Base-by-base conservation (phyloP, 2,329 filamentous ascomycete species). In the Penicillium sp. region DNA sequence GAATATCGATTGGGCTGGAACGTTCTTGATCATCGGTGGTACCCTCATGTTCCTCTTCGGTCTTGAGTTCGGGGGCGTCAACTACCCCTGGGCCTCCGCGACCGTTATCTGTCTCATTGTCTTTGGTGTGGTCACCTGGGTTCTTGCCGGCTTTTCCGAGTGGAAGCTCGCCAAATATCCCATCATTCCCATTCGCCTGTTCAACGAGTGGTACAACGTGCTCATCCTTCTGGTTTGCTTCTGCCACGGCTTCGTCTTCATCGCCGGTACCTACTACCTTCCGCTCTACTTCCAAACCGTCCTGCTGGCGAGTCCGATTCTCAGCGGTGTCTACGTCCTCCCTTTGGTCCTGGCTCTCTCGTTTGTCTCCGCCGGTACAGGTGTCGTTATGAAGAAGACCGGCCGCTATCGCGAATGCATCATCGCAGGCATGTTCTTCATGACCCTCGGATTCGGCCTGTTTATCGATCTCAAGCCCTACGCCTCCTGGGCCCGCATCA, bases 21-120 rank as follows among this genome's bases (percentile, higher is more conserved):
- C 78, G 1, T 59, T 85, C 24, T 74, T 79, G 27, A 83, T 95
- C 66, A 81, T 92, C 22, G 88, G 87, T 38, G 89, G 87, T 18
- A 92, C 89, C 0, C 77, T 95, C 18, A 92, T 95, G 89, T 79
- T 95, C 58, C 82, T 96, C 4, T 83, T 96, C 38, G 92, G 90
- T 0, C 81, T 96, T 10, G 87, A 95, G 65, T 90, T 92, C 55
- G 92, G 91, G 48, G 91, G 90, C 44, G 81, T 90, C 46, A 78
- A 79, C 20, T 83, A 82, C 57, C 87, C 91, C 1, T 95, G 90
- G 90, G 72, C 74, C 46, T 92, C 88, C 0, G 78, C 87, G 1
- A 86, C 82, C 1, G 87, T 92, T 28, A 80, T 95, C 61, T 91
- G 88, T 63, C 78, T 95, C 25, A 79, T 95, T 57, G 74, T 92